Conservation (phyloP, 202 grass and related monocot species). For the Zoysia matrella region DNA sequence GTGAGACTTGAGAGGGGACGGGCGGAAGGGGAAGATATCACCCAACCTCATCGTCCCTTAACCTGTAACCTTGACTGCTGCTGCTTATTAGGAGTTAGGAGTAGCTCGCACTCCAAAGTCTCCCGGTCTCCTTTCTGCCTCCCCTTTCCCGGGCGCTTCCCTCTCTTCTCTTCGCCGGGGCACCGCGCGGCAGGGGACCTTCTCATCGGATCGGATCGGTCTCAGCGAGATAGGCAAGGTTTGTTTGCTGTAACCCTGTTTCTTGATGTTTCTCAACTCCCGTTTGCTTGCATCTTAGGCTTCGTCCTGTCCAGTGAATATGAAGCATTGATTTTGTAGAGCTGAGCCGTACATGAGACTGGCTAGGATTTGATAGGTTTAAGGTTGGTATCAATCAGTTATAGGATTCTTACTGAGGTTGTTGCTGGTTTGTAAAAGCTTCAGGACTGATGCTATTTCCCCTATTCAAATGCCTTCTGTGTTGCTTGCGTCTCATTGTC, state of each 20-base stretch:
- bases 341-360: not conserved
- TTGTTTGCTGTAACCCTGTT: not conserved
- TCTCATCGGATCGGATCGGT: not conserved
- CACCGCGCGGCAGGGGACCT: not conserved
- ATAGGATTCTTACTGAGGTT: not conserved
- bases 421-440: not conserved
- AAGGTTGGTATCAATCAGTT: slow-evolving; percentile 10
- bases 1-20: not conserved
- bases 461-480: too few relatives aligned
- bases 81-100: not conserved
- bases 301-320: not conserved
- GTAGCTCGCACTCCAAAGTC: not conserved
- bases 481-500: not conserved
- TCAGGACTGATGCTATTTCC: not conserved
- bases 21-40: not conserved
- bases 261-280: not conserved
- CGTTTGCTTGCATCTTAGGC: not conserved
- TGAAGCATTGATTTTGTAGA: not conserved
- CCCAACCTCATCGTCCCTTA: not conserved
- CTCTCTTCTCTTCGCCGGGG: not conserved
- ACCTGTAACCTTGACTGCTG: slow-evolving; percentile 23
- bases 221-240: slow-evolving; percentile 30
- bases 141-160: slow-evolving; percentile 6
- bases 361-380: not conserved
- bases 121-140: not conserved